Percentiles rank a stretch among this genome's conserved stretches.
These are phyloP conservation scores for Cercospora citrullina DNA, from an alignment of 2,329 filamentous ascomycete genomes.

Conservation along the genomic window DNA sequence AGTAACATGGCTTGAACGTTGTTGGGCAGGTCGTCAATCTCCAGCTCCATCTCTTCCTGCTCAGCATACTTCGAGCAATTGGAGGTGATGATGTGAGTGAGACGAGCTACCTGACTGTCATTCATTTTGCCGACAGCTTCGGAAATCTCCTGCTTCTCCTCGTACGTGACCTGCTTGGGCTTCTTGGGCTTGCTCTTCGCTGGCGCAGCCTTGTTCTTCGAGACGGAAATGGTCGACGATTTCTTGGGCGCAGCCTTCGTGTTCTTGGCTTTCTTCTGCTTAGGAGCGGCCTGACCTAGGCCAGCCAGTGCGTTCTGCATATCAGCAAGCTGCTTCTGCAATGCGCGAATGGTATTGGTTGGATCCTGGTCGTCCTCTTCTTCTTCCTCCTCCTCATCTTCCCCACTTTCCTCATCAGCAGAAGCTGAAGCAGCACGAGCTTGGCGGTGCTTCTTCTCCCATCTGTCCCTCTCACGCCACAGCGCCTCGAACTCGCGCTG, in stretches of 20 bases:
- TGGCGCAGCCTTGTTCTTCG: conserved; percentile 41
- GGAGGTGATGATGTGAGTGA: conserved; percentile 85
- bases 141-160: conserved; percentile 90
- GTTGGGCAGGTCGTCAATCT: conserved; percentile 60
- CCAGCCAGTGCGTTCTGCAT: conserved; percentile 47
- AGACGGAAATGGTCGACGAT: conserved; percentile 36
- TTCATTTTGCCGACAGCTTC: conserved; percentile 60
- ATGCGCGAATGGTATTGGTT: conserved; percentile 62
- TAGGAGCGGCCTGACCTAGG: conserved; percentile 48
- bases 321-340: conserved; percentile 65
- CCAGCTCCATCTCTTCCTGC: conserved; percentile 64
- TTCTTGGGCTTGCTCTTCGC: conserved; percentile 56
- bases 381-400: conserved; percentile 62
- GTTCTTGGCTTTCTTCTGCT: conserved; percentile 43
- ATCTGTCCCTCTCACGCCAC: conserved; percentile 77
- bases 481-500: conserved; percentile 73
- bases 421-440: conserved; percentile 65
- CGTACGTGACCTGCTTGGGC: conserved; percentile 65
- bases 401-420: conserved; percentile 70
- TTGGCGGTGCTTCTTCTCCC: conserved; percentile 74
- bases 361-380: conserved; percentile 45
- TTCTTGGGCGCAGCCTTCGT: conserved; percentile 30
- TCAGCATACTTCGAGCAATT: conserved; percentile 70
- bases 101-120: conserved; percentile 72
- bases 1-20: conserved; percentile 58